Evolutionary conservation across 495 filamentous ascomycete species (phyloP), one percentile per base, ranked within the genome.

Genomic region (Podospora pseudopauciseta): DNA sequence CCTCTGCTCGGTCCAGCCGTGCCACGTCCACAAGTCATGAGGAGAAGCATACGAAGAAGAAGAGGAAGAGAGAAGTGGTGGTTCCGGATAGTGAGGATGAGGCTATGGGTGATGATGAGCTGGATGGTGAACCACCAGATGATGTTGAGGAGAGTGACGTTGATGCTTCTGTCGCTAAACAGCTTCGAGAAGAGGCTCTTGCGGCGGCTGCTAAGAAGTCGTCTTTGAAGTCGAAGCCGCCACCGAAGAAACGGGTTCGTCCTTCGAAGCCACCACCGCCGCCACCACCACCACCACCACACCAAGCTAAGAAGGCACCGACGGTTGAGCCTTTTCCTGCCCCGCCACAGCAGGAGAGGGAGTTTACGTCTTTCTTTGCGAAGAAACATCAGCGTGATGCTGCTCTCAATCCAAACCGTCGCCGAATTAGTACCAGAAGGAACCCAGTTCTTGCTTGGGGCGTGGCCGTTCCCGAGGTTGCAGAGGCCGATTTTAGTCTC

Each of bases 341-440:
- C 32, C 49, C 59, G 11, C 83, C 84, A 11, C 79, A 84, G 18
- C 87, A 85, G 70, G 91, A 92, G 23, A 87, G 84, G 70, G 91
- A 92, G 23, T 94, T 97, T 75, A 92, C 83, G 3, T 96, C 92
- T 0, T 97, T 97, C 80, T 97, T 91, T 77, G 65, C 82, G 16
- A 93, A 94, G 75, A 86, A 84, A 7, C 86, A 96, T 72, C 83
- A 91, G 58, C 91, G 94, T 44, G 90, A 89, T 3, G 85, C 88
- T 13, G 94, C 95, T 11, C 74, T 94, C 32, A 89, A 80, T 66
- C 85, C 82, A 76, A 81, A 79, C 68, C 84, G 86, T 11, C 58
- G 39, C 11, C n/a, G 44, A 9, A 53, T 11, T 32, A n/a, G 70
- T 13, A 71, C 71, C 63, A 49, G 39, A 13, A 49, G 39, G 13